phyloP scores from a whole-genome alignment of 768 basidiomycete species.

The Hericium rajendrae region DNA sequence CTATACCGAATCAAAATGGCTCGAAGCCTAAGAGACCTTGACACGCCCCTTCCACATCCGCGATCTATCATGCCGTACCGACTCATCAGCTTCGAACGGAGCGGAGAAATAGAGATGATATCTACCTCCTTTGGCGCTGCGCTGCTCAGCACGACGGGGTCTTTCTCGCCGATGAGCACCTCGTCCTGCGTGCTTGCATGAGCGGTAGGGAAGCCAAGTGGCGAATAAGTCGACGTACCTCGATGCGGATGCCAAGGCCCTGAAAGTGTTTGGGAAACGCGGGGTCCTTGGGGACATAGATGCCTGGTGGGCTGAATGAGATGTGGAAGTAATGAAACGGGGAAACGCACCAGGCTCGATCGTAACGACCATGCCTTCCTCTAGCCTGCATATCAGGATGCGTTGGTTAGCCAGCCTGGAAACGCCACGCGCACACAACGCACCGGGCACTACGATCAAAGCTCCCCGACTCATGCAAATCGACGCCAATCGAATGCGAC shows the following conservation, averaged over 20 bases:
- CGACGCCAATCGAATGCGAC: conserved; percentile 88
- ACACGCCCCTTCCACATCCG: conserved; percentile 73
- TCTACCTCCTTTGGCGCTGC: conserved; percentile 75
- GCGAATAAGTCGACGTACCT: conserved; percentile 19
- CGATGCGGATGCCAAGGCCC: conserved; percentile 86
- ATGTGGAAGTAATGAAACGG: neutral
- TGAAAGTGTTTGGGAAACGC: conserved; percentile 85
- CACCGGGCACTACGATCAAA: conserved; percentile 47
- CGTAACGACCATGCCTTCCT: conserved; percentile 85
- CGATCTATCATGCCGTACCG: conserved; percentile 31
- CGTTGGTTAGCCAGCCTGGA: neutral
- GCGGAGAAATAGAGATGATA: neutral
- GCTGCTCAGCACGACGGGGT: conserved; percentile 56
- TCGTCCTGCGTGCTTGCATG: conserved; percentile 38
- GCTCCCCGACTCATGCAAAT: conserved; percentile 78
- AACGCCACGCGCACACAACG: conserved; percentile 17
- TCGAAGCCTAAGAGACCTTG: conserved; percentile 61
- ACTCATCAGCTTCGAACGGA: neutral
- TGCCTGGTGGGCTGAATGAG: conserved; percentile 32
- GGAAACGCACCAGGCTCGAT: conserved; percentile 65
- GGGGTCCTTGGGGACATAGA: conserved; percentile 78
- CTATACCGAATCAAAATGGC: conserved; percentile 27
- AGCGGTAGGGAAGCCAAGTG: neutral
- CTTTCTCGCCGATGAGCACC: conserved; percentile 53
- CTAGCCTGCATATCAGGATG: conserved; percentile 36